Percentiles rank a stretch among this genome's conserved stretches.
phyloP scores from a whole-genome alignment of 1,284 basidiomycete genomes.

The Trametes versicolor region DNA sequence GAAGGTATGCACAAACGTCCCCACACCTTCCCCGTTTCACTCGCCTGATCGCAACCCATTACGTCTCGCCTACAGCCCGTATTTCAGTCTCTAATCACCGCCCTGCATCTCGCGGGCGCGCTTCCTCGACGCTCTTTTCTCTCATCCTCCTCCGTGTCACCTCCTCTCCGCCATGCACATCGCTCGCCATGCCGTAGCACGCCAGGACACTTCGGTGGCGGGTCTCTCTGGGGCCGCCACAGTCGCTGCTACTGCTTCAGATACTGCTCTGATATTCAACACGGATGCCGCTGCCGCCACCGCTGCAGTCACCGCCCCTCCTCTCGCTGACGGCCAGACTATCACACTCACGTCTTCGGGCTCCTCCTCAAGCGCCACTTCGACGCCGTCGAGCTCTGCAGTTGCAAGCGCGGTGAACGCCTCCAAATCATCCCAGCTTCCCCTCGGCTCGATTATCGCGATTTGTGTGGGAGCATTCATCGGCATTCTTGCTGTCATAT shows the following conservation, averaged over 20 bases:
- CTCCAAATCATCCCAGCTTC: slow-evolving; percentile 32
- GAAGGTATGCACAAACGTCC: slow-evolving; percentile 4
- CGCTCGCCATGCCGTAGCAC: slow-evolving; percentile 29
- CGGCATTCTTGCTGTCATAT: slow-evolving; percentile 41
- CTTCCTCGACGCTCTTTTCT: slow-evolving; percentile 44
- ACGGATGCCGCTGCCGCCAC: slow-evolving; percentile 22
- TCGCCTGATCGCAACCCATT: slow-evolving; percentile 14
- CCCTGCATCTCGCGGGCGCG: slow-evolving; percentile 38
- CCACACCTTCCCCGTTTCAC: background rate
- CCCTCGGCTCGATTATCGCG: slow-evolving; percentile 46
- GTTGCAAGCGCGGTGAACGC: slow-evolving; percentile 16
- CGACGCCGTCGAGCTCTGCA: slow-evolving; percentile 25
- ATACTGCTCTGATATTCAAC: slow-evolving; percentile 29
- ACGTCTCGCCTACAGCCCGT: slow-evolving; percentile 25
- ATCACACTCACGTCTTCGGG: slow-evolving; percentile 26
- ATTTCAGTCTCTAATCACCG: slow-evolving; percentile 33
- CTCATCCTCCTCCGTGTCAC: slow-evolving; percentile 27
- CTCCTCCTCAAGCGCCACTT: slow-evolving; percentile 20
- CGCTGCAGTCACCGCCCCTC: slow-evolving; percentile 12
- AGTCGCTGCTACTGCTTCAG: slow-evolving; percentile 3
- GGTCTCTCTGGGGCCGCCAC: slow-evolving; percentile 16
- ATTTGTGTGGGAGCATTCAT: slow-evolving; percentile 47
- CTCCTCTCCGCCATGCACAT: slow-evolving; percentile 37
- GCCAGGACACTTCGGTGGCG: slow-evolving; percentile 16
- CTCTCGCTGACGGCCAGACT: slow-evolving; percentile 24